A percentile compares a stretch with the other conserved stretches of the same genome.
These are phyloP conservation scores for Coemansia sp. DNA, from an alignment of 192 early-diverging fungal species.

Conservation along the genomic window DNA sequence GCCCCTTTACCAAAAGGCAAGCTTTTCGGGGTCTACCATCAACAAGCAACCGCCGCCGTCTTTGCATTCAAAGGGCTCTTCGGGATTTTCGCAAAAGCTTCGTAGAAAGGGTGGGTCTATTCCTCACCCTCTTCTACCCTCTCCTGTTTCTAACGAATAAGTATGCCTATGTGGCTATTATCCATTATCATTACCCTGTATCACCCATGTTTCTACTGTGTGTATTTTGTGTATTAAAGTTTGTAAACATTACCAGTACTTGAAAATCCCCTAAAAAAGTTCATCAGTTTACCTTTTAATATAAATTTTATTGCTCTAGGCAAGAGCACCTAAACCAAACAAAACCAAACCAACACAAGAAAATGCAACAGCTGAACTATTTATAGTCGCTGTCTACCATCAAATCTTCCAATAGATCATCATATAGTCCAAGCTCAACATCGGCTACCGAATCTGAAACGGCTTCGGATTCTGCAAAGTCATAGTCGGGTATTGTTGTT, in stretches of 20 bases:
- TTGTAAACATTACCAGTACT: neutral
- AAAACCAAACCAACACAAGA: neutral
- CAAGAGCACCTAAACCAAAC: neutral
- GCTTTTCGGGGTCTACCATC: slow-evolving; percentile 3
- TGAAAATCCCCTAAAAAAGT: neutral
- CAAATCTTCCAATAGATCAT: slow-evolving; percentile 18
- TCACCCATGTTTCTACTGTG: neutral
- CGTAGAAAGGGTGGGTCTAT: neutral
- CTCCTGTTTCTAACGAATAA: slow-evolving; percentile 9
- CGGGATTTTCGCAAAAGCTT: neutral
- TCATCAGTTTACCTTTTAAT: neutral
- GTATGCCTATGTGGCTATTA: neutral
- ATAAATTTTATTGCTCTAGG: no score
- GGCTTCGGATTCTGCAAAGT: neutral
- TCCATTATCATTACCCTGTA: neutral
- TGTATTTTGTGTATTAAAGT: neutral
- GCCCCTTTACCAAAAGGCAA: slow-evolving; percentile 8
- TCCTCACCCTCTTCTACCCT: slow-evolving; percentile 3
- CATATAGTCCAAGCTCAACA: slow-evolving; percentile 6
- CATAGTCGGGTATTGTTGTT: neutral
- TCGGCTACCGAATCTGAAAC: neutral
- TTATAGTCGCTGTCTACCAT: neutral
- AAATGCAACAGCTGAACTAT: no score
- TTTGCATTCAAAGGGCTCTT: slow-evolving; percentile 1
- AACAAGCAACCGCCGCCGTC: neutral